Conservation (phyloP, 345 rosid species). For the Syzygium oleosum region DNA sequence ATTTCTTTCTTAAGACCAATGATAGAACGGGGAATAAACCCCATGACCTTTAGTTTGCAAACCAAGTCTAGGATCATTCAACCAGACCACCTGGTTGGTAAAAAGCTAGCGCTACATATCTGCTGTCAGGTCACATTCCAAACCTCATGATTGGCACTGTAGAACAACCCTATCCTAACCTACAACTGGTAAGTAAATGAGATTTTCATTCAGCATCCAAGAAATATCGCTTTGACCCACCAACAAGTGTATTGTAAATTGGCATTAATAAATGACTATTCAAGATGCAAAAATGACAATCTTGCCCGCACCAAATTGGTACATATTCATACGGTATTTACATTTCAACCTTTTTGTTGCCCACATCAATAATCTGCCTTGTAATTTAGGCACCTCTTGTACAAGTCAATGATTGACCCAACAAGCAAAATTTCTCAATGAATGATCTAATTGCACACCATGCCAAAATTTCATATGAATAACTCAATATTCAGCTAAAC, state of each 20-base stretch:
- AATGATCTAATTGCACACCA: background rate
- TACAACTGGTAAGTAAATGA: background rate
- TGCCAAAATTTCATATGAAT: background rate
- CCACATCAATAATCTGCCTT: background rate
- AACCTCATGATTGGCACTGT: background rate
- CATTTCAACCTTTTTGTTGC: background rate
- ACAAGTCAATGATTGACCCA: background rate
- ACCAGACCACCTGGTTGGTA: background rate
- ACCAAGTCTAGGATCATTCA: background rate
- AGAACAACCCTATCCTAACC: background rate
- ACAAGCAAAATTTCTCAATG: background rate
- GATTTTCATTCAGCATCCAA: background rate
- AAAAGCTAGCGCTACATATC: background rate
- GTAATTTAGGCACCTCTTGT: background rate
- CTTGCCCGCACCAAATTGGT: background rate
- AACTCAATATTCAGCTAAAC: background rate
- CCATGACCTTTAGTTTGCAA: background rate
- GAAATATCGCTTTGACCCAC: background rate
- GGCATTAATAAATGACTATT: background rate
- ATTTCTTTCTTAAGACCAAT: background rate
- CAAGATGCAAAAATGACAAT: background rate
- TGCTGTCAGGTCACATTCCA: background rate
- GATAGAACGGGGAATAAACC: background rate
- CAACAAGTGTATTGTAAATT: background rate
- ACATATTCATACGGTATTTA: background rate